Evolutionary conservation across 108 stramenopile genomes (phyloP), one percentile per base, ranked within the genome.

Genomic region (Seminavis robusta): DNA sequence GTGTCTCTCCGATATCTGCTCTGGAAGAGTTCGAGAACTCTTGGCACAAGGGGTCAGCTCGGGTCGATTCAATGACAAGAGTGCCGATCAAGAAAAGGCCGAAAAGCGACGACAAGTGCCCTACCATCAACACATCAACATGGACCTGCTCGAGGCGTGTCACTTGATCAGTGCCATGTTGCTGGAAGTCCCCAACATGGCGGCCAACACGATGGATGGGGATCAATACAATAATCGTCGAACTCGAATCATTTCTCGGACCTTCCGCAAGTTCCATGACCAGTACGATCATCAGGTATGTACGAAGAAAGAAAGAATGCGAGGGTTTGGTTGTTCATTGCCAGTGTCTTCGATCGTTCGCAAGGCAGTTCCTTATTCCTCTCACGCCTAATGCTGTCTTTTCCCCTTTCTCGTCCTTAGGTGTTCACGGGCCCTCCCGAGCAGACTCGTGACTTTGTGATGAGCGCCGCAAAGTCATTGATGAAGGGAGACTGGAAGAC

Each of bases 341-440:
- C n/a, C n/a, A n/a, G n/a, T n/a, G n/a, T n/a, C n/a, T n/a, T n/a
- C n/a, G n/a, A n/a, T n/a, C n/a, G n/a, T n/a, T n/a, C n/a, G n/a
- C n/a, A n/a, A n/a, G n/a, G n/a, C n/a, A n/a, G n/a, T n/a, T n/a
- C n/a, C n/a, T n/a, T n/a, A n/a, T n/a, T n/a, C n/a, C n/a, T n/a
- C n/a, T n/a, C n/a, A n/a, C n/a, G n/a, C n/a, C n/a, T n/a, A n/a
- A n/a, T n/a, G n/a, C n/a, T n/a, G n/a, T n/a, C n/a, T n/a, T n/a
- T n/a, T n/a, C n/a, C n/a, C n/a, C n/a, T n/a, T n/a, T n/a, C n/a
- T n/a, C n/a, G n/a, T n/a, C n/a, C n/a, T n/a, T n/a, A n/a, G n/a
- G n/a, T n/a, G 30, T 99, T 99, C 63, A 94, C 95, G 1, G 99
- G 97, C 27, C 97, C 97, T 31, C 99, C 99, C 6, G 99, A 99